phyloP scores from a whole-genome alignment of 2,329 filamentous ascomycete genomes.

The Mycosphaerella sp. region DNA sequence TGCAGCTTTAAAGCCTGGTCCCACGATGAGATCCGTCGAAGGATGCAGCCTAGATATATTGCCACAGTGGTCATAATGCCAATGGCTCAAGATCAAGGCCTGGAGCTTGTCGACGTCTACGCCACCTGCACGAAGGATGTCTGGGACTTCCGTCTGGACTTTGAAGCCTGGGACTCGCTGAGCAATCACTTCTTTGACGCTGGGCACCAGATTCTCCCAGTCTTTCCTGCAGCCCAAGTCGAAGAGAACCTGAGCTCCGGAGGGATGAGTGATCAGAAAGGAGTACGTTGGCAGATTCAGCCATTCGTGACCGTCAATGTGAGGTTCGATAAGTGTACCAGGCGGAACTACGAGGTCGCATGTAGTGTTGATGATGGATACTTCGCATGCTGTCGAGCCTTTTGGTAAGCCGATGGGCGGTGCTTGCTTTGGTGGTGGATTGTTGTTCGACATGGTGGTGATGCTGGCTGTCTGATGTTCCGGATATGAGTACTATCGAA shows the following conservation, averaged over 20 bases:
- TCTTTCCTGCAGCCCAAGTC: conserved; percentile 43
- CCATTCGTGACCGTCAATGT: conserved; percentile 18
- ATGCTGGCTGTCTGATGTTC: neutral
- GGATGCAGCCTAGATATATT: conserved; percentile 45
- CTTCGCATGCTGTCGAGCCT: conserved; percentile 14
- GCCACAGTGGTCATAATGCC: conserved; percentile 42
- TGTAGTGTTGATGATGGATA: conserved; percentile 20
- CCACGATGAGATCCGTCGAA: conserved; percentile 46
- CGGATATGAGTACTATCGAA: too few species aligned
- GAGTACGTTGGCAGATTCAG: conserved; percentile 20
- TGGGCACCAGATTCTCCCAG: conserved; percentile 34
- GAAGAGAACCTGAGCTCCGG: conserved; percentile 36
- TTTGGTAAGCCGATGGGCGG: conserved; percentile 16
- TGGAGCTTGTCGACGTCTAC: conserved; percentile 34
- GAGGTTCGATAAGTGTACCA: conserved; percentile 76
- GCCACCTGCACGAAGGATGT: conserved; percentile 34
- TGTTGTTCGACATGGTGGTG: conserved; percentile 14
- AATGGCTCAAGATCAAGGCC: conserved; percentile 42
- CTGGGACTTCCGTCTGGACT: conserved; percentile 29
- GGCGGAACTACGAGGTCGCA: conserved; percentile 18
- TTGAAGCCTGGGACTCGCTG: conserved; percentile 22
- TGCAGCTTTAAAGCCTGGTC: conserved; percentile 46
- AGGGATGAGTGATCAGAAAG: conserved; percentile 16
- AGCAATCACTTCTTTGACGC: conserved; percentile 13
- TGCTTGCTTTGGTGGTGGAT: conserved; percentile 12